Evolutionary conservation across 768 basidiomycete species (phyloP).

Genomic region (Panaeolus cyanescens): DNA sequence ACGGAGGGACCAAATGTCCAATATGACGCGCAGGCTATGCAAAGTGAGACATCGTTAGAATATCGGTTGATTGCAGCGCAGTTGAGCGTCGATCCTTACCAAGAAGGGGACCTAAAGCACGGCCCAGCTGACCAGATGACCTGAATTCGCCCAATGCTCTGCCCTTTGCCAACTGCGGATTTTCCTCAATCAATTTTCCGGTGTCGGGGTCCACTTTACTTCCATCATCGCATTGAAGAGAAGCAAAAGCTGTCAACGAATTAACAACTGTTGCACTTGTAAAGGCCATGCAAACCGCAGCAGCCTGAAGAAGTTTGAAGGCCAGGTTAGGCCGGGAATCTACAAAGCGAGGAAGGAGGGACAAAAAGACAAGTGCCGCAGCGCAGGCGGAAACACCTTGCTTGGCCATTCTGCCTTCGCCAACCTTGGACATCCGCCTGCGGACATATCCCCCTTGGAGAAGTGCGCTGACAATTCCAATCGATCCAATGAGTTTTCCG

Average conservation of each 20-base stretch:
- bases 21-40: slow-evolving; percentile 78
- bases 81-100: slow-evolving; percentile 45
- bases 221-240: slow-evolving; percentile 84
- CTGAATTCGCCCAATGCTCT: slow-evolving; percentile 84
- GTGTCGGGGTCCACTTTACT: slow-evolving; percentile 49
- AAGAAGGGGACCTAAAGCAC: slow-evolving; percentile 90
- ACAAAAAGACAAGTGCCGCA: slow-evolving; percentile 68
- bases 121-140: slow-evolving; percentile 91
- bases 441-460: slow-evolving; percentile 96
- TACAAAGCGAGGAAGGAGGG: slow-evolving; percentile 64
- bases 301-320: slow-evolving; percentile 59
- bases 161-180: slow-evolving; percentile 79
- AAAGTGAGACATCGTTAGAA: slow-evolving; percentile 10
- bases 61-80: neutral
- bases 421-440: slow-evolving; percentile 69
- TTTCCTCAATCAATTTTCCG: slow-evolving; percentile 53
- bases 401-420: slow-evolving; percentile 83
- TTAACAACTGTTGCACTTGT: slow-evolving; percentile 96
- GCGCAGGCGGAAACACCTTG: slow-evolving; percentile 78
- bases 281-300: slow-evolving; percentile 86
- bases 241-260: slow-evolving; percentile 87
- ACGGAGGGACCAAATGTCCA: slow-evolving; percentile 85
- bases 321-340: slow-evolving; percentile 42
- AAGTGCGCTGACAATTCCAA: slow-evolving; percentile 87
- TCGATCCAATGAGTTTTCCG: slow-evolving; percentile 80